These are phyloP conservation scores for Mycena haematopus DNA, from an alignment of 768 basidiomycete species.

Conservation along the genomic window DNA sequence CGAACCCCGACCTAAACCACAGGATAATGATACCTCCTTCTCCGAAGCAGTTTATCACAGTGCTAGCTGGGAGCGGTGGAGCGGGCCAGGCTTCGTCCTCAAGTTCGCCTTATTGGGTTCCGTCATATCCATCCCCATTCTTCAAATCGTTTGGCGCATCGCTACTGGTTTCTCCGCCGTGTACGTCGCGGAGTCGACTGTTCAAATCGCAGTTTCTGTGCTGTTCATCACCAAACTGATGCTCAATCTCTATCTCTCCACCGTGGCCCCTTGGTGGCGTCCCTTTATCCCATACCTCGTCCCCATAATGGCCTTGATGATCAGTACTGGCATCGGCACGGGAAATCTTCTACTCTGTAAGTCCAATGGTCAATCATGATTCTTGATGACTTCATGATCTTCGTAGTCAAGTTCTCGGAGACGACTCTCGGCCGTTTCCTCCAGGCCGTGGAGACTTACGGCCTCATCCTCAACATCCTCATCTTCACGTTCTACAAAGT, in stretches of 20 bases:
- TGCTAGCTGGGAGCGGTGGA: slow-evolving; percentile 73
- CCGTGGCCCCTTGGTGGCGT: slow-evolving; percentile 45
- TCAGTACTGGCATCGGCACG: slow-evolving; percentile 59
- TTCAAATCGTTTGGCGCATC: slow-evolving; percentile 73
- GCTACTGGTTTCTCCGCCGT: slow-evolving; percentile 47
- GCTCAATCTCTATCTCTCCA: slow-evolving; percentile 59
- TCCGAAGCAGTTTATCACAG: slow-evolving; percentile 47
- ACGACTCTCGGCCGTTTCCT: slow-evolving; percentile 70
- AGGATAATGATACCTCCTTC: slow-evolving; percentile 29
- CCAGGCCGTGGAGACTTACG: slow-evolving; percentile 67
- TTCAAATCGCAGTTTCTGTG: slow-evolving; percentile 64
- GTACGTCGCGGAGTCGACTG: slow-evolving; percentile 62
- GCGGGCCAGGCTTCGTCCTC: slow-evolving; percentile 56
- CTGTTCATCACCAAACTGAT: slow-evolving; percentile 69
- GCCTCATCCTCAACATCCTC: slow-evolving; percentile 64
- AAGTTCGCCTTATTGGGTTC: slow-evolving; percentile 57
- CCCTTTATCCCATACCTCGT: slow-evolving; percentile 54
- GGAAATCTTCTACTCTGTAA: slow-evolving; percentile 65
- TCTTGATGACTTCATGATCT: slow-evolving; percentile 11
- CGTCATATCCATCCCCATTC: slow-evolving; percentile 52
- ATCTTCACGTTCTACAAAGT: slow-evolving; percentile 47
- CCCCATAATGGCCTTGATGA: slow-evolving; percentile 56
- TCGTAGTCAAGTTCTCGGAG: slow-evolving; percentile 71
- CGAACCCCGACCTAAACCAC: slow-evolving; percentile 38
- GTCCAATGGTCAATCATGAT: slow-evolving; percentile 35